These are phyloP conservation scores for Hypoxylon sp. DNA, from an alignment of 2,329 filamentous ascomycete species.

Conservation along the genomic window DNA sequence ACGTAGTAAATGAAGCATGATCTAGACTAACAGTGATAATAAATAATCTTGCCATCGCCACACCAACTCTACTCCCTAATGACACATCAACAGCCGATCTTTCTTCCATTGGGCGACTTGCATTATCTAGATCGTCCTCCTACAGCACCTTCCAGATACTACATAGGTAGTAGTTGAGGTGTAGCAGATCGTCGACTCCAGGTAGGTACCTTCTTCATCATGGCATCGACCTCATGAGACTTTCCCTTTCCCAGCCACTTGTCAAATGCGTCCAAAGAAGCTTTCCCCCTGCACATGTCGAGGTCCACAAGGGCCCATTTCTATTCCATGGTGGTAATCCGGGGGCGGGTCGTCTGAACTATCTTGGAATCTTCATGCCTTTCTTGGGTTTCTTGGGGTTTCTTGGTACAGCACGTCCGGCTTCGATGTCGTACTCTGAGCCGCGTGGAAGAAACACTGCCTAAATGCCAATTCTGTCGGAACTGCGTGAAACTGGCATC, in stretches of 20 bases:
- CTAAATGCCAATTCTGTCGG: background rate
- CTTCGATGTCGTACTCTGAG: too few species aligned
- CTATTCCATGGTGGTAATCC: conserved; percentile 21
- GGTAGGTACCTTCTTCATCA: background rate
- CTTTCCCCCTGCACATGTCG: conserved; percentile 20
- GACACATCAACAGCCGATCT: conserved; percentile 26
- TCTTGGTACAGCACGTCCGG: conserved; percentile 3
- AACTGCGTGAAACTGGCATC: background rate
- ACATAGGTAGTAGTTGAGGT: background rate
- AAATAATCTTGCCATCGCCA: conserved; percentile 33
- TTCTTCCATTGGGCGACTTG: conserved; percentile 26
- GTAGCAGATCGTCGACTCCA: conserved; percentile 10
- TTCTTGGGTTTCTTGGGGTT: conserved; percentile 13
- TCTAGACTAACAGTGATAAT: conserved; percentile 31
- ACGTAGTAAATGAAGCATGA: conserved; percentile 27
- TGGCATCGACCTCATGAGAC: background rate
- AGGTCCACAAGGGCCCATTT: conserved; percentile 24
- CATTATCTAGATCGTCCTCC: conserved; percentile 21
- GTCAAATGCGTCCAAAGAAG: conserved; percentile 30
- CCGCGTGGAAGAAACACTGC: too few species aligned
- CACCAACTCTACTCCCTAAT: conserved; percentile 6
- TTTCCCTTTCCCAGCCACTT: background rate
- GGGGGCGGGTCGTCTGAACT: conserved; percentile 29
- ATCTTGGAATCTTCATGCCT: conserved; percentile 23
- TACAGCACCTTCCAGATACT: conserved; percentile 2